Evolutionary conservation across 805 yeast genomes (phyloP), one percentile per base, ranked within the genome.

Genomic region (Saccharomycopsis fibuligera): DNA sequence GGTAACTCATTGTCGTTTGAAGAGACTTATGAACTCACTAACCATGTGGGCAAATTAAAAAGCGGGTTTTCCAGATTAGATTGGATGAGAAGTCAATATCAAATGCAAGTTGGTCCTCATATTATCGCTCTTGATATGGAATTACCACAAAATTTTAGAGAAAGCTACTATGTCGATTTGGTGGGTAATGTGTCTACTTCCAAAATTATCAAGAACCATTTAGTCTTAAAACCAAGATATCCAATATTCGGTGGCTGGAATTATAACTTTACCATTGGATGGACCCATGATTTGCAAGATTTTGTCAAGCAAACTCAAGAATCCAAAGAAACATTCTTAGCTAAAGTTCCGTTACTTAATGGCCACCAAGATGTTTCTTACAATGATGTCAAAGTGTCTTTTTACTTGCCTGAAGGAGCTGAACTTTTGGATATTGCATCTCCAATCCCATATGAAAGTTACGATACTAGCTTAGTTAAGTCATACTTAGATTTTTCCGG

Each of bases 161-260:
- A 83, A 52, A 75, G 81, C 49, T 93, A 86, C 68, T 87, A 72
- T 62, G 82, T 88, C 9, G 99, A 93, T 65, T 76, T 84, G 56
- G 96, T 91, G 25, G 99, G 99, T 33, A 86, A 87, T 66, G 96
- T 91, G 12, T 82, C 96, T 5, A 86, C 97, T 2, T 83, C 84
- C 44, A 69, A 70, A 53, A 53, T 68, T 22, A 60, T 67, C 3
- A 56, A 56, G 3, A 61, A 64, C 45, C 62, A 56, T 52, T 67
- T 87, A 42, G 68, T 81, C 31, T 64, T 93, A 55, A 78, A 75
- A 60, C 98, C 98, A 49, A 76, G 99, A 64, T 93, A 72, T 70
- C 99, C 99, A n/a, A 63, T 93, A 5, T 86, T 87, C 65, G 99
- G 99, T 43, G 95, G 90, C 38, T 93, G 99, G 99, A 75, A 81